Base-by-base conservation (phyloP, 2,329 filamentous ascomycete species). In the Aaosphaeria arxii region DNA sequence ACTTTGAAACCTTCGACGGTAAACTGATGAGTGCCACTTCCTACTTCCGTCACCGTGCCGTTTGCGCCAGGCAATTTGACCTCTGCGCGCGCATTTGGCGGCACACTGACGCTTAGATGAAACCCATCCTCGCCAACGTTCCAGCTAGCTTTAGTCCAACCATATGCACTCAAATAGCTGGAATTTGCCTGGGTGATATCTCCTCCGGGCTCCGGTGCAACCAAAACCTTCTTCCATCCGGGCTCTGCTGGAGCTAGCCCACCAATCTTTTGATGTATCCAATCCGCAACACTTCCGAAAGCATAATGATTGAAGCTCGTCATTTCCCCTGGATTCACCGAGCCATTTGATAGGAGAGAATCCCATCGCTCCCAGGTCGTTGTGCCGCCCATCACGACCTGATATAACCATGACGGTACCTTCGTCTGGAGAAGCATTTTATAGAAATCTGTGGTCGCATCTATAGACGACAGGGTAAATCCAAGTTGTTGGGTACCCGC, bases 351-450 rank as follows among this genome's bases (percentile, higher is more conserved):
- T 11, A 43, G 29, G 24, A 43, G 30, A 43, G 24, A 30, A 43
- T 43, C 30, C 41, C 41, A 43, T 6, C 41, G 41, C 24, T 43
- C 41, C 41, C 41, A 43, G 9, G 72, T 75, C 0, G 75, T 78
- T 0, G 76, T 78, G 0, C 68, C 75, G 4, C 66, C 65, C 67
- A 72, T 70, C 0, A 65, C 69, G 5, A 78, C 69, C 6, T 73
- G 75, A 42, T 77, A 78, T 1, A 79, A 55, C 76, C 76, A 79
- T 0, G 69, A 73, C 0, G 75, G 76, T 2, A 70, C 67, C 3
- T 67, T 58, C 5, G 65, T 72, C 52, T 77, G 69, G 5, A 74
- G 60, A 1, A 80, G 64, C 74, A 79, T 78, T 6, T 63, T 61
- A 51, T 79, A 80, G 43, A 38, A 30, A 11, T 31, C 7, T 35